Evolutionary conservation across 345 rosid species (phyloP).

Genomic region (Euphorbia peplus): DNA sequence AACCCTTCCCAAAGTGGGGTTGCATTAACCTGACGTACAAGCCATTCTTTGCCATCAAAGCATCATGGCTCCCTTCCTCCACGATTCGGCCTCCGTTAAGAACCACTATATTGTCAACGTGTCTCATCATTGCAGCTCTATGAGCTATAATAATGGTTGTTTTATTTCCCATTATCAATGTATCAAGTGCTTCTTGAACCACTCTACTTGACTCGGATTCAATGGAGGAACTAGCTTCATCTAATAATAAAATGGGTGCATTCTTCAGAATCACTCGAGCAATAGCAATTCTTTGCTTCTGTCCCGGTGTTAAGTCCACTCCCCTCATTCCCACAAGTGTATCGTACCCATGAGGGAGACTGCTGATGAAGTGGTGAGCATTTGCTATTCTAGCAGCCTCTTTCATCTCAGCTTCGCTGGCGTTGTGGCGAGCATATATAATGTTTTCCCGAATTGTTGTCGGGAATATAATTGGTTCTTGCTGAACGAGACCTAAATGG

Average conservation of each 20-base stretch:
- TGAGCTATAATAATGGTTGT: conserved; percentile 93
- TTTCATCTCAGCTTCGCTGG: conserved; percentile 95
- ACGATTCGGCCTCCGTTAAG: conserved; percentile 95
- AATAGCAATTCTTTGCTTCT: conserved; percentile 94
- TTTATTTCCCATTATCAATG: conserved; percentile 93
- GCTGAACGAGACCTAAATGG: conserved; percentile 95
- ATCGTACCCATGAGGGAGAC: conserved; percentile 95
- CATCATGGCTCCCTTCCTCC: conserved; percentile 92
- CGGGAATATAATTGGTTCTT: conserved; percentile 94
- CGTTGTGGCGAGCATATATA: conserved; percentile 95
- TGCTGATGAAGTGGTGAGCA: conserved; percentile 98
- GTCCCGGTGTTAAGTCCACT: conserved; percentile 96
- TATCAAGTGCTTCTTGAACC: conserved; percentile 93
- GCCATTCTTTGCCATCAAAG: conserved; percentile 78
- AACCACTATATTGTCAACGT: conserved; percentile 94
- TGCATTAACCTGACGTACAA: conserved; percentile 95
- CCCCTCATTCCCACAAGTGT: conserved; percentile 99
- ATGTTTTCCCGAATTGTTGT: conserved; percentile 95
- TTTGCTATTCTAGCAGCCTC: conserved; percentile 99
- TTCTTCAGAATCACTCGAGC: conserved; percentile 94
- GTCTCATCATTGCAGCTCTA: conserved; percentile 96
- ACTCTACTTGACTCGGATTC: conserved; percentile 99
- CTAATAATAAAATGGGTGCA: conserved; percentile 85
- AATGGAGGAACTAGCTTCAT: conserved; percentile 94
- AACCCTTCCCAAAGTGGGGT: conserved; percentile 92